Base-by-base conservation (phyloP, 2,329 filamentous ascomycete species). In the Alternaria rosae region DNA sequence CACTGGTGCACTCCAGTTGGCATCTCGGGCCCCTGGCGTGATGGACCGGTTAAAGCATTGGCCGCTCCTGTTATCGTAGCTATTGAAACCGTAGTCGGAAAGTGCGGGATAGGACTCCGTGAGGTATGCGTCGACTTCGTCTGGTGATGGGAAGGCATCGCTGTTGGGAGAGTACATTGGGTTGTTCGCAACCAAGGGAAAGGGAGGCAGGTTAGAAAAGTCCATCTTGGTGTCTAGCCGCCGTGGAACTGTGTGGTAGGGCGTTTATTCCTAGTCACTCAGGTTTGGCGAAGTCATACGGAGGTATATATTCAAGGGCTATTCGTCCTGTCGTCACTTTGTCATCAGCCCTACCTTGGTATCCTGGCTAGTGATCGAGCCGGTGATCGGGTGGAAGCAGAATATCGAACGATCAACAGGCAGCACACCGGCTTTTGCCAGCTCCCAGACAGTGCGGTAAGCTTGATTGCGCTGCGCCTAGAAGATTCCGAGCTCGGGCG, bases 101-200 rank as follows among this genome's bases (percentile, higher is more conserved):
- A 58, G 43, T 6, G 48, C 26, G 15, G 54, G 17, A 43, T 61
- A 61, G 3, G 59, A 54, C 35, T 51, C 54, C 20, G 51, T 58
- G 21, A 57, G 54, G 43, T 57, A 43, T n/a, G 48, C 15, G 50
- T 58, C 59, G 26, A 61, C 23, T n/a, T 56, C 35, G 32, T 58
- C 59, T 2, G 59, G 47, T 12, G 54, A 61, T n/a, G 59, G 54
- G 26, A 61, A 61, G 7, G 30, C 28, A 4, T 61, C 59, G 48
- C 59, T 61, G 42, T 54, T 57, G 15, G 59, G 59, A 41, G 59
- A 61, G 25, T 61, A 61, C 17, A 50, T 43, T 7, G 48, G 41
- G 32, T 52, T 44, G 42, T 38, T 44, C n/a, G 59, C 20, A n/a
- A 30, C 41, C 43, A 57, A 4, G 9, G 59, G 25, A 17, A 48